Evolutionary conservation across 2,329 filamentous ascomycete genomes (phyloP).

Genomic region (Talaromyces pinophilus): DNA sequence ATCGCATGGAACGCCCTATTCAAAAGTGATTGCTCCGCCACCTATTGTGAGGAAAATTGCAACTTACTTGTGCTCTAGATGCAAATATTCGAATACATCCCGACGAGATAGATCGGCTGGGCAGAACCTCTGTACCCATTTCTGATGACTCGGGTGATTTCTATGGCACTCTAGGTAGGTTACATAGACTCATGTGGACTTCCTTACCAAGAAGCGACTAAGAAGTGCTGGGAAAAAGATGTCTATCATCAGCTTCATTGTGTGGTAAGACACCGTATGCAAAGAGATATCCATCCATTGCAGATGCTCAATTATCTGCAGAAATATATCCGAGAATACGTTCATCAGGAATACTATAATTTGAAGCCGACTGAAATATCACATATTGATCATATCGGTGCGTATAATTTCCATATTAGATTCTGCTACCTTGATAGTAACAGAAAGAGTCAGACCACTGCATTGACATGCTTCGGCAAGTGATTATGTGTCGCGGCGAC

Average conservation of each 20-base stretch:
- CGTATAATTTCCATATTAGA: too few species aligned
- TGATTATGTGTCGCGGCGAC: slow-evolving; percentile 17
- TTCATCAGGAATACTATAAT: neutral
- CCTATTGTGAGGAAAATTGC: neutral
- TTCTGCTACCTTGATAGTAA: neutral
- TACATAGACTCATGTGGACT: neutral
- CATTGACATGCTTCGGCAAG: slow-evolving; percentile 17
- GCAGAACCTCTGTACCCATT: neutral
- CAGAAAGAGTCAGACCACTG: slow-evolving; percentile 14
- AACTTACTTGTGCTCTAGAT: neutral
- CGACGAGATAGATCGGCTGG: neutral
- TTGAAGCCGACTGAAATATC: neutral
- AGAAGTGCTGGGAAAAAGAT: neutral
- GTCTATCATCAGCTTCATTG: neutral
- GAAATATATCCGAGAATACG: neutral
- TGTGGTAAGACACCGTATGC: neutral
- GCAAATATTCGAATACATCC: neutral
- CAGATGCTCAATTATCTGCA: neutral
- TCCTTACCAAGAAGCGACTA: neutral
- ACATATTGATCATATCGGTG: neutral
- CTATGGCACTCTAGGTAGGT: neutral
- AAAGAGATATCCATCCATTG: neutral
- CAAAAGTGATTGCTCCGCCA: neutral
- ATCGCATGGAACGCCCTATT: neutral
- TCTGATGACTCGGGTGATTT: neutral